Evolutionary conservation across 1,139 yeast species (phyloP).

Genomic region (Yamadazyma atmosphaerica): DNA sequence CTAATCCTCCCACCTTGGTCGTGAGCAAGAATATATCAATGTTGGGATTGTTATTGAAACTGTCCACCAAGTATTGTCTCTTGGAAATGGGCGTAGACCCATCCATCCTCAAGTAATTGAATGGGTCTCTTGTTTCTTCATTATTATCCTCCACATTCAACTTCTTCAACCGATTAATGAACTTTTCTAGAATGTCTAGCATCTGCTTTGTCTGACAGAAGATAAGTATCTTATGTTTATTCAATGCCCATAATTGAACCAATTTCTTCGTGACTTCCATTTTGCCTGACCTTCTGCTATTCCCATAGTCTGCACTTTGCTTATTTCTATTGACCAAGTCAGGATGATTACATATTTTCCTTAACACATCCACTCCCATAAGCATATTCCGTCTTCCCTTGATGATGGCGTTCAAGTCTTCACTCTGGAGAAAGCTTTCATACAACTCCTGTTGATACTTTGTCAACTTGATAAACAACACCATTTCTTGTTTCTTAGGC

Average conservation of each 20-base stretch:
- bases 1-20: conserved; percentile 94
- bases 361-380: conserved; percentile 83
- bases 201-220: conserved; percentile 94
- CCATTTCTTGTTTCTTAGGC: conserved; percentile 93
- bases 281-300: conserved; percentile 77
- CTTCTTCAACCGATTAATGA: conserved; percentile 44
- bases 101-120: conserved; percentile 82
- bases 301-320: conserved; percentile 56
- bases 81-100: conserved; percentile 82
- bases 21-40: conserved; percentile 76
- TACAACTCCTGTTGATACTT: conserved; percentile 73
- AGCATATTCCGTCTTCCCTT: conserved; percentile 79
- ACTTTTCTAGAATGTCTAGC: conserved; percentile 79
- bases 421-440: conserved; percentile 69
- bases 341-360: conserved; percentile 96
- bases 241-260: conserved; percentile 71
- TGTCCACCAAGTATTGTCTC: conserved; percentile 78
- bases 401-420: conserved; percentile 70
- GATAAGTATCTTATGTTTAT: conserved; percentile 75
- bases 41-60: conserved; percentile 62
- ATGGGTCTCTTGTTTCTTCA: conserved; percentile 15
- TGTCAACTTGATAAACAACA: conserved; percentile 84
- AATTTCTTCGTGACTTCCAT: conserved; percentile 84
- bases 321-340: conserved; percentile 61
- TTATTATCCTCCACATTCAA: conserved; percentile 20